These are phyloP conservation scores for Kalanchoe fedtschenkoi DNA, from an alignment of 164 flowering plant species.

Conservation along the genomic window DNA sequence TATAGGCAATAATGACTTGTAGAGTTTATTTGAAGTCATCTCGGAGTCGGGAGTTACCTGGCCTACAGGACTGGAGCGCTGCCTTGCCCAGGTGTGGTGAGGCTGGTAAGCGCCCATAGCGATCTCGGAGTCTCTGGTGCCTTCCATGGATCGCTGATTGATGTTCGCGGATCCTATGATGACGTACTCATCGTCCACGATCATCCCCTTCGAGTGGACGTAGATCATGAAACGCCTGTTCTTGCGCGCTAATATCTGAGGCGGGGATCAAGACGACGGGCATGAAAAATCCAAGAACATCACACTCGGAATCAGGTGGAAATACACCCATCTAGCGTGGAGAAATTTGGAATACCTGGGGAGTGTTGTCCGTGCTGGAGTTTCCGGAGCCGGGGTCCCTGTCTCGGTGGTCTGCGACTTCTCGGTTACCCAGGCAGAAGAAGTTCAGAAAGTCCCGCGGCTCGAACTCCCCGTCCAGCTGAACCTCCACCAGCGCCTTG, in stretches of 20 bases:
- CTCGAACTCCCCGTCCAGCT: constrained; percentile 1
- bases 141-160: constrained; percentile 1
- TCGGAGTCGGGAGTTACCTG: background rate
- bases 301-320: background rate
- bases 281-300: too few species aligned
- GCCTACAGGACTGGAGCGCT: background rate
- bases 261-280: background rate
- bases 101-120: constrained; percentile 1
- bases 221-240: background rate
- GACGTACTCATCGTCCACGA: background rate
- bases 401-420: constrained; percentile 1
- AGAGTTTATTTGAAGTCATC: too few species aligned
- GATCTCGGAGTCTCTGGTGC: background rate
- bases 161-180: background rate
- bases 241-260: background rate
- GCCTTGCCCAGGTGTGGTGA: background rate
- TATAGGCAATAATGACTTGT: too few species aligned
- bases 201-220: background rate
- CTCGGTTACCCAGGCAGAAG: constrained; percentile 12
- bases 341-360: background rate
- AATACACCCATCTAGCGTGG: background rate
- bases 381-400: background rate
- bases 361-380: background rate
- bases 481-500: constrained; percentile 8
- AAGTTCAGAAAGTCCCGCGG: constrained; percentile 9